Conservation (phyloP, 108 stramenopile genomes). For the Pseudonitzschia pungens region DNA sequence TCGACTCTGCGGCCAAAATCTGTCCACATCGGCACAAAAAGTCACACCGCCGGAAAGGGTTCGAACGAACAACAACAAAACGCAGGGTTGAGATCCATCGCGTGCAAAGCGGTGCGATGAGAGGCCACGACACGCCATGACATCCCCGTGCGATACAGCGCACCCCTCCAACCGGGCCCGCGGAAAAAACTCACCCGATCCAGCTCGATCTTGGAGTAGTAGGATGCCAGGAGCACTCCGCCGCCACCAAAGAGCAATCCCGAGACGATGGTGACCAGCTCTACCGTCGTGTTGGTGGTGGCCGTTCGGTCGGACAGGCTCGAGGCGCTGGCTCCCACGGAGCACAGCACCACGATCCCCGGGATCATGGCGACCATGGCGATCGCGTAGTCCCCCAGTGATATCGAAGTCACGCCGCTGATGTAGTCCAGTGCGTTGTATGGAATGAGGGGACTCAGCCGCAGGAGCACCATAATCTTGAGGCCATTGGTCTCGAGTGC, state of each 20-base stretch:
- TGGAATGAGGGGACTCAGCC: slow-evolving; percentile 67
- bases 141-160: too few relatives aligned
- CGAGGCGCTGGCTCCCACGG: slow-evolving; percentile 65
- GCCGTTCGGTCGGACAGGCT: slow-evolving; percentile 41
- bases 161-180: too few relatives aligned
- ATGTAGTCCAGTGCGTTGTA: slow-evolving; percentile 76
- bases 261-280: slow-evolving; percentile 39
- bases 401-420: slow-evolving; percentile 56
- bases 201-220: slow-evolving; percentile 64
- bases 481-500: slow-evolving; percentile 36
- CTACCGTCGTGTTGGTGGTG: slow-evolving; percentile 26
- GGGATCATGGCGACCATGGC: slow-evolving; percentile 62
- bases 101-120: too few relatives aligned
- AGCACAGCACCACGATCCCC: slow-evolving; percentile 55
- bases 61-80: not conserved
- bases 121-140: too few relatives aligned
- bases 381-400: slow-evolving; percentile 38
- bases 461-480: slow-evolving; percentile 52
- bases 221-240: slow-evolving; percentile 48
- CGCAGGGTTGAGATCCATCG: not conserved
- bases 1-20: not conserved
- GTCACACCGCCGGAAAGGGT: too few relatives aligned
- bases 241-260: slow-evolving; percentile 50
- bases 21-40: too few relatives aligned
- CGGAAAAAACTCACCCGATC: slow-evolving; percentile 32